These are phyloP conservation scores for Gossypium longicalyx DNA, from an alignment of 345 rosid species.

Conservation along the genomic window DNA sequence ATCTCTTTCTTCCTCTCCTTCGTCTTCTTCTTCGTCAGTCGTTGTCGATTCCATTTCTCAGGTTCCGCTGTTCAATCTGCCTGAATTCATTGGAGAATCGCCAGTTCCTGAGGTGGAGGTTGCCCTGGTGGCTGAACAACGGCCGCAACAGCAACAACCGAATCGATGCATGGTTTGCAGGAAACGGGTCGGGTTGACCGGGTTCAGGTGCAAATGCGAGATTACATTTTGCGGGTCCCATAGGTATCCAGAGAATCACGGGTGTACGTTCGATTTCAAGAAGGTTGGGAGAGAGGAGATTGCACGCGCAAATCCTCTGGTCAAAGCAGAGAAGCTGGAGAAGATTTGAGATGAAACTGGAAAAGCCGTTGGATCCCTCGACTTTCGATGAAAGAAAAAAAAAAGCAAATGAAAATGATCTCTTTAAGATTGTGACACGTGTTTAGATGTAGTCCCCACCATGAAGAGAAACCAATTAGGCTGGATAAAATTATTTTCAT, in stretches of 20 bases:
- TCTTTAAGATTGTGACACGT: background rate
- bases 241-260: conserved; percentile 54
- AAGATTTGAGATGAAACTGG: conserved; percentile 30
- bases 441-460: background rate
- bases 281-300: conserved; percentile 47
- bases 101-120: background rate
- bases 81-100: conserved; percentile 20
- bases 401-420: background rate
- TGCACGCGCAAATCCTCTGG: conserved; percentile 46
- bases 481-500: conserved; percentile 10
- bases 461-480: background rate
- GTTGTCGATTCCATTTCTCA: conserved; percentile 26
- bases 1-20: conserved; percentile 33
- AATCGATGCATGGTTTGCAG: conserved; percentile 43
- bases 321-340: conserved; percentile 42
- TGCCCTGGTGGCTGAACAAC: conserved; percentile 1
- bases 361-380: background rate
- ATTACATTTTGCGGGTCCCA: conserved; percentile 49
- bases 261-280: conserved; percentile 47
- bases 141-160: conserved; percentile 24
- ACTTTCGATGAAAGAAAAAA: background rate
- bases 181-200: conserved; percentile 53
- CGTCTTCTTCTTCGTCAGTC: conserved; percentile 23
- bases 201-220: conserved; percentile 46
- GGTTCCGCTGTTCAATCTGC: conserved; percentile 20